These are phyloP conservation scores for Coniochaeta sp. DNA, from an alignment of 2,329 filamentous ascomycete genomes.

Conservation along the genomic window DNA sequence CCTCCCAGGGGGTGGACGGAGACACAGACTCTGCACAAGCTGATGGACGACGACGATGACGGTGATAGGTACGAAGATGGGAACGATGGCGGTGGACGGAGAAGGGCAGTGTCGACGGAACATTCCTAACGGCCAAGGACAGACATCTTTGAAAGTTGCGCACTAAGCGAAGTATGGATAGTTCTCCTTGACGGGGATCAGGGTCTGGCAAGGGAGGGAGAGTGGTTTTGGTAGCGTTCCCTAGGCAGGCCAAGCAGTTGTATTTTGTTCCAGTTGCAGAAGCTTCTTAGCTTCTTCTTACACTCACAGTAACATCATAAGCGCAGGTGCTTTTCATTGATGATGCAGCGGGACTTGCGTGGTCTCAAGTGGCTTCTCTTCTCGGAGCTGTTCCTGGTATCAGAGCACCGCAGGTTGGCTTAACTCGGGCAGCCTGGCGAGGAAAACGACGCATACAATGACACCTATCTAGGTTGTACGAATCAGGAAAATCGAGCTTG, in stretches of 20 bases:
- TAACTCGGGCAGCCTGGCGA: background rate
- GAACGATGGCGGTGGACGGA: background rate
- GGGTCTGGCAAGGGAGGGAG: background rate
- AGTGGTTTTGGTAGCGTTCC: background rate
- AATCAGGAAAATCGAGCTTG: no score
- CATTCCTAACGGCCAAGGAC: background rate
- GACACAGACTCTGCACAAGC: constrained; percentile 17
- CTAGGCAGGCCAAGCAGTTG: background rate
- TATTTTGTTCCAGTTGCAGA: background rate
- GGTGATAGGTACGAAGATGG: background rate
- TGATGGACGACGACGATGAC: constrained; percentile 9
- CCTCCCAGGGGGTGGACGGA: constrained; percentile 22
- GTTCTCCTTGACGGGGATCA: background rate
- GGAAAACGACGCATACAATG: no score
- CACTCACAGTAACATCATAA: no score
- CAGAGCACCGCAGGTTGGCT: no score
- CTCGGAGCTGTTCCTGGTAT: no score
- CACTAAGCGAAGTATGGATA: background rate
- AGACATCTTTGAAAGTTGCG: background rate
- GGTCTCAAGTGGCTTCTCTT: no score
- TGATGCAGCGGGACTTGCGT: background rate
- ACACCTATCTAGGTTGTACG: no score
- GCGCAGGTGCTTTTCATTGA: background rate
- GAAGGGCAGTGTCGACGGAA: background rate
- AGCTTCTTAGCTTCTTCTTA: no score